Evolutionary conservation across 1,139 yeast species (phyloP), one percentile per base, ranked within the genome.

Genomic region (Saccharomyces uvarum): DNA sequence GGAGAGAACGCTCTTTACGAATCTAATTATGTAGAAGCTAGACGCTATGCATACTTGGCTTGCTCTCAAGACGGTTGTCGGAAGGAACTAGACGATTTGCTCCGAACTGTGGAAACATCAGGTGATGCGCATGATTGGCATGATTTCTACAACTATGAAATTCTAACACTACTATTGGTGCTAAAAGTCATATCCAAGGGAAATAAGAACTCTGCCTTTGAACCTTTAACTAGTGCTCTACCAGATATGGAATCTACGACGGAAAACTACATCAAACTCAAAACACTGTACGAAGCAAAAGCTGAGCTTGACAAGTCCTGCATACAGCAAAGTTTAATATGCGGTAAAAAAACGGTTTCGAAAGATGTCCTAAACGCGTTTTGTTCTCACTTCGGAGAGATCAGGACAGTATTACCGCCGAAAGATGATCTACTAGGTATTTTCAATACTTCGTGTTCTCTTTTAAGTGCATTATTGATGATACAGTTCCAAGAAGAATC

Each of bases 211-310:
- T n/a, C 27, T 14, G 9, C 29, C 29, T 46, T 46, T 24, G n/a
- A 46, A 32, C 59, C 58, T 2, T 72, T 89, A 2, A 77, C 86
- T 2, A 97, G 96, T 0, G 78, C 75, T 1, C 67, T 91, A 11
- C 97, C 97, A 0, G 98, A 91, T 68, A 91, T 93, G 97, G 86
- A 88, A 33, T 81, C 96, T 0, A 83, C 84, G 60, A 84, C 97
- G 0, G 71, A 71, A 13, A 77, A 77, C 53, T 93, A 86, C 66
- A 75, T 85, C 8, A 67, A 64, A 5, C 70, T 93, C 52, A 87
- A 84, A 64, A 67, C 67, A 0, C 63, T 88, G 14, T 90, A 87
- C 66, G 71, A 76, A 21, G 71, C 70, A 1, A 87, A 86, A 63
- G 86, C 89, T 1, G 57, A 62, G 4, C 51, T 57, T 2, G 97